phyloP scores from a whole-genome alignment of 768 basidiomycete species.

The Cyathus striatus region DNA sequence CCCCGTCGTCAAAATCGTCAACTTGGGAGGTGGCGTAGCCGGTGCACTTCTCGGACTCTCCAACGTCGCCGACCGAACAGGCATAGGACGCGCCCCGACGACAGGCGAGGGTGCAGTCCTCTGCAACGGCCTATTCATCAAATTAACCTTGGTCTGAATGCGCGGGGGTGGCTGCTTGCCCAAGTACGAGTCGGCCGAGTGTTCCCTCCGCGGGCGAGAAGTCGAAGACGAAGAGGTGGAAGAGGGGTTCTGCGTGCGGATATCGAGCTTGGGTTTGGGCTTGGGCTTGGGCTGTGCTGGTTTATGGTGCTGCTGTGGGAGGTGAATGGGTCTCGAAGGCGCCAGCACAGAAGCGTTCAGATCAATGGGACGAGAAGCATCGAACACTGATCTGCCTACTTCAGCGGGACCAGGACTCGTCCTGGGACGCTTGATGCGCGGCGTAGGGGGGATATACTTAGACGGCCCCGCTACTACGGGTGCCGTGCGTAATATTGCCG shows the following conservation, averaged over 20 bases:
- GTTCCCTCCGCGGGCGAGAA: conserved; percentile 15
- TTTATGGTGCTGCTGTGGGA: conserved; percentile 9
- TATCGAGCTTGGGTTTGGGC: conserved; percentile 5
- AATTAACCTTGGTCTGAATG: too few species aligned
- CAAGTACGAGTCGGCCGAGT: too few species aligned
- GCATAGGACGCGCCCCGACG: background rate
- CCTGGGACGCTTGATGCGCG: conserved; percentile 16
- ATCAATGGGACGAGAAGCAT: conserved; percentile 13
- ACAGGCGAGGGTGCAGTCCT: background rate
- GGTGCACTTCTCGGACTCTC: background rate
- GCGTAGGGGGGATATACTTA: conserved; percentile 3
- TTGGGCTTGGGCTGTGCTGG: conserved; percentile 3
- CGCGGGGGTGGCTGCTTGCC: too few species aligned
- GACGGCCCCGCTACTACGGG: background rate
- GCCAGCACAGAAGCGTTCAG: conserved; percentile 17
- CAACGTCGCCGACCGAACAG: background rate
- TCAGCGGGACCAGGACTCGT: conserved; percentile 11
- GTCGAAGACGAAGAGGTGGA: too few species aligned
- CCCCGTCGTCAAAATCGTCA: background rate
- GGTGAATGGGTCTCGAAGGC: conserved; percentile 4
- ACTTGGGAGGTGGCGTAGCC: background rate
- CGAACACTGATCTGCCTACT: background rate
- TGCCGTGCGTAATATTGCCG: conserved; percentile 4
- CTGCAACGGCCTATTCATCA: too few species aligned
- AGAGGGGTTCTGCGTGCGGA: conserved; percentile 16